phyloP scores from a whole-genome alignment of 2,329 filamentous ascomycete species.

The Endoconidiophora polonica region DNA sequence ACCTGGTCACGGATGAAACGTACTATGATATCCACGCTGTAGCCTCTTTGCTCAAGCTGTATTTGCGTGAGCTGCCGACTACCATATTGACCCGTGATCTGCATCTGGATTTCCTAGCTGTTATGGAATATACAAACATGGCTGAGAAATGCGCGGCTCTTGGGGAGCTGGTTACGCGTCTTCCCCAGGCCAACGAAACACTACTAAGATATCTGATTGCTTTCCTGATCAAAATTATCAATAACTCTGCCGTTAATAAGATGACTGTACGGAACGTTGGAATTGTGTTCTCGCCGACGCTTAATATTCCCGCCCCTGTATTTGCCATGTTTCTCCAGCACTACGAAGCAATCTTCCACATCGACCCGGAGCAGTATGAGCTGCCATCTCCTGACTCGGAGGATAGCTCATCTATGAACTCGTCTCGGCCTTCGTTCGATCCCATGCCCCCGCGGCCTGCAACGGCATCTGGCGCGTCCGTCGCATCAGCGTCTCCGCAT shows the following conservation, averaged over 20 bases:
- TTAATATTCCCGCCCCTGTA: constrained; percentile 89
- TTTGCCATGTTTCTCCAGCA: constrained; percentile 90
- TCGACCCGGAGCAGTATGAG: constrained; percentile 47
- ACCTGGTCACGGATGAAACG: constrained; percentile 63
- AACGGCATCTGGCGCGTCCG: constrained; percentile 29
- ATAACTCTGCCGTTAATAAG: constrained; percentile 80
- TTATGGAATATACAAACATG: constrained; percentile 62
- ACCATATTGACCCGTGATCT: constrained; percentile 84
- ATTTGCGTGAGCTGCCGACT: constrained; percentile 77
- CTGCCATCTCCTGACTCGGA: constrained; percentile 28
- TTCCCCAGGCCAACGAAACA: constrained; percentile 66
- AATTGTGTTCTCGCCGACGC: constrained; percentile 91
- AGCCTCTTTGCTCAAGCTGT: constrained; percentile 83
- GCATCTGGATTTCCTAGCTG: constrained; percentile 72
- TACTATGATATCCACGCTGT: constrained; percentile 95
- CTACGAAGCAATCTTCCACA: constrained; percentile 69
- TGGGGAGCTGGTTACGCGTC: constrained; percentile 58
- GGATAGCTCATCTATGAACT: constrained; percentile 16
- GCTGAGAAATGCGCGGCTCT: constrained; percentile 62
- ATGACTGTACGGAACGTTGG: constrained; percentile 97
- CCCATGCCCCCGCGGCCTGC: constrained; percentile 28
- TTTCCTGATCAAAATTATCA: constrained; percentile 83
- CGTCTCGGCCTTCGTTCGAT: constrained; percentile 9
- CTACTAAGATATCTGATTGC: constrained; percentile 71
- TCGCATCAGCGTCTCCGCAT: constrained; percentile 31